Conservation (phyloP, 2,329 filamentous ascomycete genomes). For the Metarhizium rileyi region DNA sequence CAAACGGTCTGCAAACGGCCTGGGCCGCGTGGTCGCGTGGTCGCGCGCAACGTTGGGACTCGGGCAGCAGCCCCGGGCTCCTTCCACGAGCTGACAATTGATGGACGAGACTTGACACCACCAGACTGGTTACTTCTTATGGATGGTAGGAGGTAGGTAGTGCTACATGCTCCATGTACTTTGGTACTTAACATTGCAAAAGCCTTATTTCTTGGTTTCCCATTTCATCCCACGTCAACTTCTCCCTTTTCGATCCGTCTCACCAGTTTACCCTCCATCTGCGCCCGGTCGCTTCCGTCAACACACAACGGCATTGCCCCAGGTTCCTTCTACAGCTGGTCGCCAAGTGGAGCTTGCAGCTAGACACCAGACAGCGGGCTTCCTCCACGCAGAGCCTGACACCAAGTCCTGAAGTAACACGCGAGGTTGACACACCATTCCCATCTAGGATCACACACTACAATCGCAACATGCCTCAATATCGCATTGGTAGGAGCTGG, state of each 20-base stretch:
- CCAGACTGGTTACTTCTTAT: no score
- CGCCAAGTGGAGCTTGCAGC: background rate
- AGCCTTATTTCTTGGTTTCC: slow-evolving; percentile 9
- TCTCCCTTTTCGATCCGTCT: slow-evolving; percentile 10
- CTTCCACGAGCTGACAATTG: no score
- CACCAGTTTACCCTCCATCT: slow-evolving; percentile 5
- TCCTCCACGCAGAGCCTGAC: no score
- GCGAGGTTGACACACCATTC: background rate
- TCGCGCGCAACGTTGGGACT: no score
- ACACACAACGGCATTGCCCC: background rate
- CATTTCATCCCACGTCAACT: slow-evolving; percentile 7
- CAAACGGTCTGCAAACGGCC: no score
- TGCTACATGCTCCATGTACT: no score
- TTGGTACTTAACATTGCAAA: background rate
- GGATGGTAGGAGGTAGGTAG: no score
- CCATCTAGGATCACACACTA: background rate
- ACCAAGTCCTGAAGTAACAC: background rate
- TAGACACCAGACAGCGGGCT: background rate
- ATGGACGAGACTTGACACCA: no score
- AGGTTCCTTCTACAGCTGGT: background rate
- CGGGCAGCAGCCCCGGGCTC: no score
- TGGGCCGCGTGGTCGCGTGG: no score
- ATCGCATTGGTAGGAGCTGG: slow-evolving; percentile 35
- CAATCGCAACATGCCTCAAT: slow-evolving; percentile 32
- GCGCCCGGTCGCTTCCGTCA: background rate